These are phyloP conservation scores for Lasiosphaeria hispida DNA, from an alignment of 495 filamentous ascomycete species.

Conservation along the genomic window DNA sequence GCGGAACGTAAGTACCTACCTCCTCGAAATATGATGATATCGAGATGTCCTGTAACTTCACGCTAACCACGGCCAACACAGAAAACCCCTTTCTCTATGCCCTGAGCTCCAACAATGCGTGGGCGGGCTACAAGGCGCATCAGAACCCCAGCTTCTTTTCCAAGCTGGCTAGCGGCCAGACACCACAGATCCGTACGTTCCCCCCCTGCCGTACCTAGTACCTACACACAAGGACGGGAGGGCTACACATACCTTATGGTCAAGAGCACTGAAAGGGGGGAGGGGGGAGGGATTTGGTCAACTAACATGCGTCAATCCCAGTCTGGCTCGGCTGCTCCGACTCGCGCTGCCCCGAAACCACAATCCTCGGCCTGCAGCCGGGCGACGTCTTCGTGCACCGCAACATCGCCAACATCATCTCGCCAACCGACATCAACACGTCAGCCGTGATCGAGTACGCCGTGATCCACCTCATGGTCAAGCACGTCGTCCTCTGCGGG, in stretches of 20 bases:
- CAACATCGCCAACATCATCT: conserved; percentile 90
- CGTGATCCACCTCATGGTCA: conserved; percentile 69
- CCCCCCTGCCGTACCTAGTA: not conserved
- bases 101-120: conserved; percentile 67
- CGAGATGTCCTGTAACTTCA: not conserved
- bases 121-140: conserved; percentile 62
- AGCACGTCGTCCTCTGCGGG: conserved; percentile 81
- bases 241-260: not conserved
- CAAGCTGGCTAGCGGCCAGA: conserved; percentile 64
- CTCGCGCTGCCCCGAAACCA: conserved; percentile 84
- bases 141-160: conserved; percentile 72
- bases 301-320: conserved; percentile 13
- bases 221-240: too few relatives aligned
- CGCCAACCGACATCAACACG: conserved; percentile 72
- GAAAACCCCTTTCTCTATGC: conserved; percentile 54
- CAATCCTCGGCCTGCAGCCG: conserved; percentile 72
- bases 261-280: too few relatives aligned
- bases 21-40: not conserved
- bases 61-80: conserved; percentile 10
- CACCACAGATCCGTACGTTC: conserved; percentile 64
- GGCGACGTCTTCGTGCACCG: conserved; percentile 93
- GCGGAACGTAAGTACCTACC: too few relatives aligned
- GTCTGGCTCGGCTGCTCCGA: conserved; percentile 94
- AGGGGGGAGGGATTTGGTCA: not conserved
- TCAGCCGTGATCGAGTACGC: conserved; percentile 81